A percentile compares a stretch with the other conserved stretches of the same genome.
Evolutionary conservation across 495 filamentous ascomycete species (phyloP).

Genomic region (Chaetomium fimeti): DNA sequence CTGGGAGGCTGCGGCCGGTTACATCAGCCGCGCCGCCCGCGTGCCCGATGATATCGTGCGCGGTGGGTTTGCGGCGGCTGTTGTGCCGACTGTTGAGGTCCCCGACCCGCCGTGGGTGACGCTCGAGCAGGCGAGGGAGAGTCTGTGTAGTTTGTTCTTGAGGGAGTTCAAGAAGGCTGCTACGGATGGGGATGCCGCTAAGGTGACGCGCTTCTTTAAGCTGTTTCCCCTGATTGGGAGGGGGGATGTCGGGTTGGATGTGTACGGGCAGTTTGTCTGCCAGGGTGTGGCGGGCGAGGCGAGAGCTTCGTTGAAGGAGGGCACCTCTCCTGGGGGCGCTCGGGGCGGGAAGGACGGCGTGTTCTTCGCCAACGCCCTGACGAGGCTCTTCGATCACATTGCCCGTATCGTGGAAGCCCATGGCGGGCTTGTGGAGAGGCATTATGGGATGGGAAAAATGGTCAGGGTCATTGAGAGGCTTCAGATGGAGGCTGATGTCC

Average conservation of each 20-base stretch:
- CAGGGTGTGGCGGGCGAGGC: constrained; percentile 84
- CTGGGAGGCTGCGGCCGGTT: constrained; percentile 94
- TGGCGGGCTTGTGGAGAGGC: constrained; percentile 81
- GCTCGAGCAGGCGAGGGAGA: constrained; percentile 80
- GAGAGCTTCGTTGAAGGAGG: constrained; percentile 70
- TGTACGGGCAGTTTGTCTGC: constrained; percentile 93
- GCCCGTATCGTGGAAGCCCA: constrained; percentile 93
- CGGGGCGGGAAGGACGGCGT: constrained; percentile 62
- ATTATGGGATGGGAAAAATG: constrained; percentile 92
- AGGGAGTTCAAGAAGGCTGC: constrained; percentile 94
- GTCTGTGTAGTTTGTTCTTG: constrained; percentile 82
- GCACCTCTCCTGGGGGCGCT: constrained; percentile 43
- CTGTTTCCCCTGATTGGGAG: constrained; percentile 92
- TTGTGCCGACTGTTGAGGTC: constrained; percentile 93
- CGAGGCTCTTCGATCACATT: constrained; percentile 93
- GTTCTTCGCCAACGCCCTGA: constrained; percentile 89
- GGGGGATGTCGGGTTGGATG: constrained; percentile 84
- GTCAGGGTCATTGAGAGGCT: constrained; percentile 90
- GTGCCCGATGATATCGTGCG: constrained; percentile 76
- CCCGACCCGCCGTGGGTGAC: constrained; percentile 88
- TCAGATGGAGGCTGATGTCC: constrained; percentile 91
- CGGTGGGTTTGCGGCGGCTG: constrained; percentile 85
- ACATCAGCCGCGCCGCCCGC: constrained; percentile 75
- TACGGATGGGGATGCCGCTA: constrained; percentile 75
- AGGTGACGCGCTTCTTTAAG: constrained; percentile 96